Evolutionary conservation across 768 basidiomycete species (phyloP), one percentile per base, ranked within the genome.

Genomic region (Boletus pseudopeckii): DNA sequence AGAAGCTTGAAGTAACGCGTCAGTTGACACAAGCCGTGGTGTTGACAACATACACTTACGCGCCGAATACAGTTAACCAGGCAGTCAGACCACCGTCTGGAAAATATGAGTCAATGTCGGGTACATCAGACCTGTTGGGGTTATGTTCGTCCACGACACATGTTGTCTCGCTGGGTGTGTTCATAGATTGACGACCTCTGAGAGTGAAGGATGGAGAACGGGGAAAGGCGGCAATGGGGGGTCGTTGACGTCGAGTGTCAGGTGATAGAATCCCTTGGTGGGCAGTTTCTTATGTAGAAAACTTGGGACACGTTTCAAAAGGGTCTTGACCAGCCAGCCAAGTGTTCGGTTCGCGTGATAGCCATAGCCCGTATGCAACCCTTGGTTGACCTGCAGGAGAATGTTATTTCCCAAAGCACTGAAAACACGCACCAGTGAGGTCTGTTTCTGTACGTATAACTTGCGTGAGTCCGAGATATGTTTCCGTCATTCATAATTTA

Each of bases 71-170:
- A 7, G 66, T 67, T 2, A 45, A 38, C 66, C 66, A 68, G 26
- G 66, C 66, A n/a, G 57, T 48, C 33, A 51, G 18, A 36, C 65
- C 66, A 34, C 66, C 68, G 10, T 70, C 68, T 20, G 63, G 66
- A 28, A 55, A 36, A 8, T 54, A 8, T 15, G 37, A 13, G 42
- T 55, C 60, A 3, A 0, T 6, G 32, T 44, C 46, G 24, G 6
- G 43, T 18, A 10, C 26, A 7, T 26, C 28, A 10, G 41, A 30
- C 30, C 33, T 17, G 37, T 24, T 46, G 36, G 37, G n/a, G 6
- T 32, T 15, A 14, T 61, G 15, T 22, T 54, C 52, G 33, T 42
- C 18, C 4, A 14, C 5, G n/a, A 49, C 26, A 15, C 7, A 18
- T 36, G 41, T 15, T 10, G 45, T 45, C 4, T 51, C 48, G 44